A percentile compares a stretch with the other conserved stretches of the same genome.
These are phyloP conservation scores for Neonectria sp. DNA, from an alignment of 2,329 filamentous ascomycete genomes.

Conservation along the genomic window DNA sequence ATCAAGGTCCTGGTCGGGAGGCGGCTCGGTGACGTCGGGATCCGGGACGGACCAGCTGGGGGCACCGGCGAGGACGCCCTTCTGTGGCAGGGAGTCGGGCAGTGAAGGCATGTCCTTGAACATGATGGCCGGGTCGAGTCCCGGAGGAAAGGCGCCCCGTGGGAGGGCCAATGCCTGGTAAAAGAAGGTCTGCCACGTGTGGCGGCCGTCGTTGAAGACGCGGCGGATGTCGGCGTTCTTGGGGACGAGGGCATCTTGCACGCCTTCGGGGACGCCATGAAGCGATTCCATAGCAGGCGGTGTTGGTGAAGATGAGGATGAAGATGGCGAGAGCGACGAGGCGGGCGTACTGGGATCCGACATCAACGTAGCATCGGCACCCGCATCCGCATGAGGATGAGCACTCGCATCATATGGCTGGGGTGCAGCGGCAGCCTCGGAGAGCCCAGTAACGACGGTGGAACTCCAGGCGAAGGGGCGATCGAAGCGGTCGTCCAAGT, in stretches of 20 bases:
- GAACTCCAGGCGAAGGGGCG: constrained; percentile 45
- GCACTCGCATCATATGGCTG: constrained; percentile 40
- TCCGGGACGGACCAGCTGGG: constrained; percentile 46
- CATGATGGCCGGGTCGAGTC: constrained; percentile 43
- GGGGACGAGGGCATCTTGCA: constrained; percentile 43
- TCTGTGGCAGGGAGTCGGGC: constrained; percentile 40
- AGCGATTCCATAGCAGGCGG: constrained; percentile 28
- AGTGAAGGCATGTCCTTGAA: constrained; percentile 47
- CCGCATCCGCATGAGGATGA: constrained; percentile 31
- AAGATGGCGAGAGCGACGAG: constrained; percentile 23
- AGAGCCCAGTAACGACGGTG: constrained; percentile 45
- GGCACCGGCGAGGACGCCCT: constrained; percentile 44
- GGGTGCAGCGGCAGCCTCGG: constrained; percentile 39
- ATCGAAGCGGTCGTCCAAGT: constrained; percentile 38
- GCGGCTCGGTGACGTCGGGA: constrained; percentile 33
- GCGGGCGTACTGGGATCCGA: constrained; percentile 31
- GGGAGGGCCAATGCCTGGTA: constrained; percentile 37
- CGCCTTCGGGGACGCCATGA: constrained; percentile 33
- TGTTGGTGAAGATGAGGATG: constrained; percentile 3
- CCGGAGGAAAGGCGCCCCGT: constrained; percentile 39
- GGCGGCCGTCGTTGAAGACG: constrained; percentile 39
- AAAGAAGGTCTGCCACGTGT: constrained; percentile 44
- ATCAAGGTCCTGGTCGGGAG: constrained; percentile 32
- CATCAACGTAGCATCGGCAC: constrained; percentile 29
- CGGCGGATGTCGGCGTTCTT: constrained; percentile 39